Conservation (phyloP, 2,329 filamentous ascomycete genomes). For the Phialophora macrospora region DNA sequence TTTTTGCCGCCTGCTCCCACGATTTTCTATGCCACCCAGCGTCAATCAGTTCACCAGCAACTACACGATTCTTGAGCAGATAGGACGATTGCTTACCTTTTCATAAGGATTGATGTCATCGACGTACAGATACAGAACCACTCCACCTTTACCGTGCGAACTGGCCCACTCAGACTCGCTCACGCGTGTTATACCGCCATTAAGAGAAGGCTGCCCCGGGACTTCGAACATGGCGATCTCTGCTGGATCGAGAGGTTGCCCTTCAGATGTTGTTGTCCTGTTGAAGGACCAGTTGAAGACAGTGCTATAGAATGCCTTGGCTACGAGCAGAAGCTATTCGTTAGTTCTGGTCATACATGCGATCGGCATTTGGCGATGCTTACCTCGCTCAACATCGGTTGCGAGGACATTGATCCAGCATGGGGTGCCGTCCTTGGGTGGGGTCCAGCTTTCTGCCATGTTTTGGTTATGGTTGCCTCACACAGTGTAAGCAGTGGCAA, state of each 20-base stretch:
- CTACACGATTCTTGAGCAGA: background rate
- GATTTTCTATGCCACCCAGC: constrained; percentile 24
- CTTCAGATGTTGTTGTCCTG: constrained; percentile 10
- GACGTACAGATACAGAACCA: constrained; percentile 39
- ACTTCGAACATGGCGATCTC: constrained; percentile 36
- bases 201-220: constrained; percentile 29
- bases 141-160: constrained; percentile 24
- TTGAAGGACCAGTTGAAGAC: constrained; percentile 40
- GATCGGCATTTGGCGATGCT: background rate
- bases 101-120: constrained; percentile 34
- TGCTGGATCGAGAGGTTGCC: constrained; percentile 19
- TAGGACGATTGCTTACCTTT: constrained; percentile 26
- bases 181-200: constrained; percentile 37
- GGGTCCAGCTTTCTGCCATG: constrained; percentile 32
- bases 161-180: constrained; percentile 21
- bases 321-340: constrained; percentile 15
- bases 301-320: constrained; percentile 37
- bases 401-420: constrained; percentile 40
- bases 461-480: background rate
- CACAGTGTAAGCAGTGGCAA: background rate
- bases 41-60: background rate
- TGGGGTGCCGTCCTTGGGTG: constrained; percentile 35
- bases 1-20: constrained; percentile 36
- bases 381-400: constrained; percentile 36
- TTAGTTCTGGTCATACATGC: background rate